Evolutionary conservation across 2,329 filamentous ascomycete genomes (phyloP), one percentile per base, ranked within the genome.

Genomic region (Fusarium dimerum): DNA sequence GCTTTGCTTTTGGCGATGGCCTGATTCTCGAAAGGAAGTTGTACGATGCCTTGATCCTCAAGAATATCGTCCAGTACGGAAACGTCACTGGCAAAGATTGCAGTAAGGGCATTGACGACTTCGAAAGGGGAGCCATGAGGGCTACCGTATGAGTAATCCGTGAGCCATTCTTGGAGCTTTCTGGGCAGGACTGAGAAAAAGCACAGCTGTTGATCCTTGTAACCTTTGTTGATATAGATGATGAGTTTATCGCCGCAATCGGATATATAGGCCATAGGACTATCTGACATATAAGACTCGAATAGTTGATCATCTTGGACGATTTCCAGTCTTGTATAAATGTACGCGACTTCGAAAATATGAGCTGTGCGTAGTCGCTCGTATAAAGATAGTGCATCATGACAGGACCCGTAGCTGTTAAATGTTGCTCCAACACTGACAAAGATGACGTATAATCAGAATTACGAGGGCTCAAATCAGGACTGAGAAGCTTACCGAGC

Each of bases 371-470:
- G 52, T 2, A 62, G n/a, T 1, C 45, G 11, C 6, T 52, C 42
- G 36, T 57, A 58, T 1, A 57, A n/a, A 1, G 12, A 0, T 0
- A 0, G 0, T 10, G 17, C 41, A 4, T 45, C 7, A 12, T 45
- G 6, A 1, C 44, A 15, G 20, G 54, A 56, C 1, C 56, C 50
- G 10, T 50, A 52, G 17, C 60, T 61, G 6, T 44, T 49, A 17
- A 60, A 62, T 0, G 54, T 61, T 0, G 58, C 58, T 11, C 58
- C 58, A 2, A 59, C 51, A 13, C 55, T 61, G 32, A 1, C n/a
- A 5, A 18, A 29, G 15, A 17, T 42, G 47, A 17, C 10, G 1
- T 17, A 17, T 34, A 2, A 8, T 56, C 18, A 60, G 43, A 3
- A 34, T 29, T 8, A 1, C 26, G n/a, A n/a, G n/a, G n/a, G n/a